phyloP scores from a whole-genome alignment of 2,329 filamentous ascomycete species.

The Exophiala xenobiotica region DNA sequence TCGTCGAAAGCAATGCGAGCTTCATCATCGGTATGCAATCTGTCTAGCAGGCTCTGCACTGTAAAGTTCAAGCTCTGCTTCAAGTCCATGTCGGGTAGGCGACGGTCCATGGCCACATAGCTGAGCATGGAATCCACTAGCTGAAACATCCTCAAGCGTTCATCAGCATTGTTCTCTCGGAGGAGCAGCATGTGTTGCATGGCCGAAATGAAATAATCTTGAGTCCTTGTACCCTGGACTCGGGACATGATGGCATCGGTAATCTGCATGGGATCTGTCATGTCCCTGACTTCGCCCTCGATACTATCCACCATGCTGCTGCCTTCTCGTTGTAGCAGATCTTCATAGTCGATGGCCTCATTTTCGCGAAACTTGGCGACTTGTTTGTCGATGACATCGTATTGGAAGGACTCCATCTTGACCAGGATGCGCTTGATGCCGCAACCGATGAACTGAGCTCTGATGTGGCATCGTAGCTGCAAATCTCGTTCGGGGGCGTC shows the following conservation, averaged over 20 bases:
- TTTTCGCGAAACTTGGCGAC: conserved; percentile 90
- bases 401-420: conserved; percentile 98
- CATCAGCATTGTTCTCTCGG: conserved; percentile 85
- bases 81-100: conserved; percentile 92
- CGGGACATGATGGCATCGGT: conserved; percentile 88
- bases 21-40: conserved; percentile 93
- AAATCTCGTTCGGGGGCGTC: conserved; percentile 87
- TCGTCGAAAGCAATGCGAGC: conserved; percentile 90
- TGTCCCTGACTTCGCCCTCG: conserved; percentile 82
- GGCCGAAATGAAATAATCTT: conserved; percentile 94
- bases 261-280: conserved; percentile 90
- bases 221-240: conserved; percentile 76
- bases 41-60: conserved; percentile 90
- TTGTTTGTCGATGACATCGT: conserved; percentile 97
- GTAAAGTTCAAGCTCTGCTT: conserved; percentile 98
- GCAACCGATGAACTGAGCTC: conserved; percentile 92
- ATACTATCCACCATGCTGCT: conserved; percentile 86
- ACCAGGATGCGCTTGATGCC: conserved; percentile 89
- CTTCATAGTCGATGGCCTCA: conserved; percentile 97
- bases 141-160: conserved; percentile 92
- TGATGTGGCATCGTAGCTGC: conserved; percentile 87
- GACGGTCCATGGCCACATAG: conserved; percentile 96
- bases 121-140: conserved; percentile 98
- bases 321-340: conserved; percentile 87
- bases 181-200: conserved; percentile 94